A percentile compares a stretch with the other conserved stretches of the same genome.
These are phyloP conservation scores for Fusarium nisikadoi DNA, from an alignment of 2,329 filamentous ascomycete species.

Conservation along the genomic window DNA sequence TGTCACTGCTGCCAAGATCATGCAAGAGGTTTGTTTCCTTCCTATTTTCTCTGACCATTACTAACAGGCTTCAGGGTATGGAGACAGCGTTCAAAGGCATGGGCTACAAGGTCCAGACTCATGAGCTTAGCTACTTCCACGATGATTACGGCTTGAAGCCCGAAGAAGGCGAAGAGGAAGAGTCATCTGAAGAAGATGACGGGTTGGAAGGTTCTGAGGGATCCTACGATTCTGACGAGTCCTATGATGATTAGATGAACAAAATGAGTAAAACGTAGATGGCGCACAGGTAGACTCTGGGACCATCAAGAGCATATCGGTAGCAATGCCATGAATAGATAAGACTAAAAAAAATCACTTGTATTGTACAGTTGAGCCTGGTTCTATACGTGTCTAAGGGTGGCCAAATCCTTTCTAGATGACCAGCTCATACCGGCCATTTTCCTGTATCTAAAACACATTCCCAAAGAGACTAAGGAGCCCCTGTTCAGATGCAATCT, in stretches of 20 bases:
- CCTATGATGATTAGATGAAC: slow-evolving; percentile 39
- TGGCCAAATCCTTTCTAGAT: slow-evolving; percentile 17
- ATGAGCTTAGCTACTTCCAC: slow-evolving; percentile 81
- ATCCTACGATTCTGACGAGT: slow-evolving; percentile 46
- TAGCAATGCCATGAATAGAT: slow-evolving; percentile 37
- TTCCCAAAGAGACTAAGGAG: background rate
- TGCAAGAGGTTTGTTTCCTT: slow-evolving; percentile 76
- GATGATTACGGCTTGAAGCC: slow-evolving; percentile 87
- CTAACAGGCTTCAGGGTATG: slow-evolving; percentile 67
- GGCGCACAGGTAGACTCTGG: slow-evolving; percentile 25
- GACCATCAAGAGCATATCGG: slow-evolving; percentile 23
- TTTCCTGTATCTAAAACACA: slow-evolving; percentile 8
- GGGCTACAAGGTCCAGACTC: slow-evolving; percentile 82
- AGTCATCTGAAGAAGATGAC: slow-evolving; percentile 60
- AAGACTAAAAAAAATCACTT: slow-evolving; percentile 22
- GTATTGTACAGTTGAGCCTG: slow-evolving; percentile 37
- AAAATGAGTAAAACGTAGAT: background rate
- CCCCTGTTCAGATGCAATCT: slow-evolving; percentile 3
- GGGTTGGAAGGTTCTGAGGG: slow-evolving; percentile 47
- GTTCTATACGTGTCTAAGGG: slow-evolving; percentile 25
- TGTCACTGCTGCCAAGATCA: slow-evolving; percentile 85
- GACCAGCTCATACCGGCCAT: slow-evolving; percentile 7
- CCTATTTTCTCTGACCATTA: background rate
- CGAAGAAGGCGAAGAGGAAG: slow-evolving; percentile 68
- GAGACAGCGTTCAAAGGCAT: slow-evolving; percentile 77